A percentile compares a stretch with the other conserved stretches of the same genome.
Evolutionary conservation across 768 basidiomycete species (phyloP).

Genomic region (Clitopilus hobsonii): DNA sequence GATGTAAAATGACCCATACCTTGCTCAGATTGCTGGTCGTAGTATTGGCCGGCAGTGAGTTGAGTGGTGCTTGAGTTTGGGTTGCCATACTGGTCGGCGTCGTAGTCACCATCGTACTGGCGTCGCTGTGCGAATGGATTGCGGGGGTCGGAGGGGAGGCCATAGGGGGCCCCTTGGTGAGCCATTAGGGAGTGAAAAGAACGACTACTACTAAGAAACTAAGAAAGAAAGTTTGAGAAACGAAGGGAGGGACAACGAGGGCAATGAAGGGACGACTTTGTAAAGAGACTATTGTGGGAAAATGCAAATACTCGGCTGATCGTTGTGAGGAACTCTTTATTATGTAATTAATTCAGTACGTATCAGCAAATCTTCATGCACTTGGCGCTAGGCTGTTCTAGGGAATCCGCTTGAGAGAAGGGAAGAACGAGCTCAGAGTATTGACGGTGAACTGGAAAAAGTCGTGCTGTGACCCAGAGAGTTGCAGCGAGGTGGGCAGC

Average conservation of each 20-base stretch:
- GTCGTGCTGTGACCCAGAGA: background rate
- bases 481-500: background rate
- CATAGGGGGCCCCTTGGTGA: slow-evolving; percentile 15
- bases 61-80: slow-evolving; percentile 52
- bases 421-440: background rate
- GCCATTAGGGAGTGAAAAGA: slow-evolving; percentile 15
- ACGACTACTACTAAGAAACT: slow-evolving; percentile 8
- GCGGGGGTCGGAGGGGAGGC: slow-evolving; percentile 18
- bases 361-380: background rate
- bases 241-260: slow-evolving; percentile 3
- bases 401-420: background rate
- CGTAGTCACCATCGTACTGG: slow-evolving; percentile 46
- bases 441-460: background rate
- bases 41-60: slow-evolving; percentile 43
- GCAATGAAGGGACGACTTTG: slow-evolving; percentile 11
- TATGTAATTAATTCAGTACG: background rate
- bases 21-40: slow-evolving; percentile 27
- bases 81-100: slow-evolving; percentile 48
- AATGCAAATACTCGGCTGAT: background rate
- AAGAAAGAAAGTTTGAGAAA: slow-evolving; percentile 14
- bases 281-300: slow-evolving; percentile 6
- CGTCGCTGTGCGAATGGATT: slow-evolving; percentile 26
- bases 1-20: slow-evolving; percentile 12
- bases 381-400: background rate
- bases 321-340: background rate